Evolutionary conservation across 2,329 filamentous ascomycete genomes (phyloP).

Genomic region (Scopulariopsis brevicaulis): DNA sequence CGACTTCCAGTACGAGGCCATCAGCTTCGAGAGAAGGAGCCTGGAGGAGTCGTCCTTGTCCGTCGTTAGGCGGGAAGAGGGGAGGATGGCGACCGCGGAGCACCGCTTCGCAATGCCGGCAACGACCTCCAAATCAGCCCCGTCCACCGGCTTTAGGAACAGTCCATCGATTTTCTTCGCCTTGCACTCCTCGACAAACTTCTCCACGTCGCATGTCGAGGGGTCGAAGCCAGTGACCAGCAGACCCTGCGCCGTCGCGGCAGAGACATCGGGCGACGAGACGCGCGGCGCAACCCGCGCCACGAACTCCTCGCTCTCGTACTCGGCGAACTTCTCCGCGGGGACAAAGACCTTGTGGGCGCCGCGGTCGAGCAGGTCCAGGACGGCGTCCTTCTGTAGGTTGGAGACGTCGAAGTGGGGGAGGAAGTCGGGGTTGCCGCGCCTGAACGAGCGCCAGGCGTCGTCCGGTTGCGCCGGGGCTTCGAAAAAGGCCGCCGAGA

Average conservation of each 20-base stretch:
- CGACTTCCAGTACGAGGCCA: constrained; percentile 65
- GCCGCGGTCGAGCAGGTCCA: constrained; percentile 74
- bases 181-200: constrained; percentile 32
- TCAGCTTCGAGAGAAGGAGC: constrained; percentile 52
- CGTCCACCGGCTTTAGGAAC: constrained; percentile 38
- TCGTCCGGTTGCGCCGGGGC: constrained; percentile 15
- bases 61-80: constrained; percentile 58
- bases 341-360: constrained; percentile 76
- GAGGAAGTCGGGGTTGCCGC: constrained; percentile 38
- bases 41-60: constrained; percentile 48
- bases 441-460: constrained; percentile 19
- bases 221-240: constrained; percentile 41
- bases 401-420: constrained; percentile 69
- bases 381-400: constrained; percentile 59
- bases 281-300: constrained; percentile 43
- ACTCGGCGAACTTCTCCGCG: constrained; percentile 52
- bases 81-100: constrained; percentile 60
- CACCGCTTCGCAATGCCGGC: constrained; percentile 34
- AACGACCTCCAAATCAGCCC: constrained; percentile 31
- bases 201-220: constrained; percentile 23
- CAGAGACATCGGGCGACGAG: constrained; percentile 30
- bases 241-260: constrained; percentile 36
- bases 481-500: constrained; percentile 48
- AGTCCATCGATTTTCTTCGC: constrained; percentile 32
- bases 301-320: constrained; percentile 37